Evolutionary conservation across 495 filamentous ascomycete species (phyloP).

Genomic region (Lindgomyces ingoldianus): DNA sequence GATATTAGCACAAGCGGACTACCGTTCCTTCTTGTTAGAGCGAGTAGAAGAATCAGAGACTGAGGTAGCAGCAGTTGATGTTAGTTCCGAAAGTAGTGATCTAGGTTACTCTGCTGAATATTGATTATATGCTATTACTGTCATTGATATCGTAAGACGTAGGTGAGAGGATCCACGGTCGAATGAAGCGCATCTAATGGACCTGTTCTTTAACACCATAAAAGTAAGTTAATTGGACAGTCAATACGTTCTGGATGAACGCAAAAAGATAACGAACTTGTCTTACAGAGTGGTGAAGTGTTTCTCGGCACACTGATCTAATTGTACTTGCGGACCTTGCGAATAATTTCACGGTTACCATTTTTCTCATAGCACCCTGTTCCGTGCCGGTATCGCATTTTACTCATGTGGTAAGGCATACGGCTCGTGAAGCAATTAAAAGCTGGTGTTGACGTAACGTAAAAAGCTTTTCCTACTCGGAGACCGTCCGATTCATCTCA

Average conservation of each 20-base stretch:
- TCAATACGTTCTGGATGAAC: neutral
- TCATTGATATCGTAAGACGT: neutral
- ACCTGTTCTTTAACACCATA: neutral
- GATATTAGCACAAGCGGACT: too few species aligned
- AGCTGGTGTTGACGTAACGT: too few species aligned
- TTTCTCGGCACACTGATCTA: neutral
- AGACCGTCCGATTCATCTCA: neutral
- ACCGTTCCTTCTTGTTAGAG: too few species aligned
- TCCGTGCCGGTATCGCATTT: neutral
- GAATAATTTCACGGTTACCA: neutral
- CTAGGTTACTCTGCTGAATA: neutral
- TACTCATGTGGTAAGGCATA: too few species aligned
- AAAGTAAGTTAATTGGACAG: neutral
- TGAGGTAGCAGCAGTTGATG: neutral
- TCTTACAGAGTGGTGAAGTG: too few species aligned
- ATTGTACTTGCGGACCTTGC: neutral
- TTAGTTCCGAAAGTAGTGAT: neutral
- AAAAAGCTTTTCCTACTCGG: neutral
- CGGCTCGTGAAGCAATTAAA: too few species aligned
- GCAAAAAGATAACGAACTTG: too few species aligned
- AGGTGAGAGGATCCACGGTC: neutral
- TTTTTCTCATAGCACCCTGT: neutral
- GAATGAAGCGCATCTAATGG: neutral
- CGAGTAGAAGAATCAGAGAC: neutral
- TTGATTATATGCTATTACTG: neutral